Conservation (phyloP, 176 grass and related monocot genomes). For the Cymbopogon citratus region DNA sequence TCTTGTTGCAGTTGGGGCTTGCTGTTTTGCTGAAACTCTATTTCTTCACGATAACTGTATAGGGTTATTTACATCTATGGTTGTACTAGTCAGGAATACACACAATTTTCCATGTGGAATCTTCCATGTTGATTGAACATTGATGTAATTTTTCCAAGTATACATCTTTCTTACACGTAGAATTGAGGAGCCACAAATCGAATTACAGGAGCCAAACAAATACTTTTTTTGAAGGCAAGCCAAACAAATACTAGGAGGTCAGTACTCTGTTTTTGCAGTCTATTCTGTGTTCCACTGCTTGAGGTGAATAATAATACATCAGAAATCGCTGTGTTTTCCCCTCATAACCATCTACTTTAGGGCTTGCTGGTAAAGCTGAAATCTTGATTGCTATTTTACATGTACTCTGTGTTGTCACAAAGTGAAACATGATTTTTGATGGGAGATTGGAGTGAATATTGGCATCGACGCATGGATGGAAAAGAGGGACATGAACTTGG, state of each 20-base stretch:
- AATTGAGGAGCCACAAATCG: background rate
- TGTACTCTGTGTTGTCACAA: too few species aligned
- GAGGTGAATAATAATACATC: slow-evolving; percentile 8
- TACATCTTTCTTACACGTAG: slow-evolving; percentile 35
- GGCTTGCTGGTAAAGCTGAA: background rate
- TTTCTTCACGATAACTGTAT: slow-evolving; percentile 95
- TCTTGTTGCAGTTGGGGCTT: slow-evolving; percentile 83
- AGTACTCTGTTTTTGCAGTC: background rate
- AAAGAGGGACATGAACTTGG: background rate
- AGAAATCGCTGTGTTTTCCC: background rate
- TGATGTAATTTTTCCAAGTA: slow-evolving; percentile 50
- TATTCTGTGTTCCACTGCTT: background rate
- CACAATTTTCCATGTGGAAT: slow-evolving; percentile 22
- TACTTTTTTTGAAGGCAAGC: background rate
- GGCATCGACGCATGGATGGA: background rate
- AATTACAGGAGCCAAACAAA: background rate
- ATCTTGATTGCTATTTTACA: background rate
- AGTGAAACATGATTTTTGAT: background rate
- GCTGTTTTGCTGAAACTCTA: slow-evolving; percentile 92
- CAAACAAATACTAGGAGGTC: slow-evolving; percentile 15
- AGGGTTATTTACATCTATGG: slow-evolving; percentile 20
- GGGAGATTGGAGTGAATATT: background rate
- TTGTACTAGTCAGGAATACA: slow-evolving; percentile 40
- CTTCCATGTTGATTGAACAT: slow-evolving; percentile 37
- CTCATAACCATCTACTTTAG: background rate